A percentile compares a stretch with the other conserved stretches of the same genome.
Evolutionary conservation across 805 yeast species (phyloP).

Genomic region (Starmera dryadoides): DNA sequence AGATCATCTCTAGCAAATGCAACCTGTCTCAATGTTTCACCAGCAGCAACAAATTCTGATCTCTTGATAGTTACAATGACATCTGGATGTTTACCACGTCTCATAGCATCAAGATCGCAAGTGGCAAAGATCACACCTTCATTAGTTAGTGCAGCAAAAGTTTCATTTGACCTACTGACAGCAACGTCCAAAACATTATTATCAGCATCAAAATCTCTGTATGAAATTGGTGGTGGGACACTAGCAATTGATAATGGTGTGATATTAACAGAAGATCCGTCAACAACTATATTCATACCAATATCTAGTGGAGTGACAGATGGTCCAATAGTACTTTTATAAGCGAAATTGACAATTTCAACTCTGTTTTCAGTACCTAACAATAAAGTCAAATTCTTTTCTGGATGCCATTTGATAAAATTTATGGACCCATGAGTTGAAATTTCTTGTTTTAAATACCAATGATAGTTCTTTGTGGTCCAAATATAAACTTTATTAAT

Average conservation of each 20-base stretch:
- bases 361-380: constrained; percentile 47
- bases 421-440: constrained; percentile 20
- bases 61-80: constrained; percentile 13
- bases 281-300: constrained; percentile 78
- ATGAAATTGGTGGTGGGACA: constrained; percentile 92
- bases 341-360: constrained; percentile 62
- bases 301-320: constrained; percentile 57
- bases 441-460: constrained; percentile 88
- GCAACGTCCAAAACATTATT: constrained; percentile 59
- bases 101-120: constrained; percentile 36
- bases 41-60: constrained; percentile 27
- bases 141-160: constrained; percentile 51
- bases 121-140: constrained; percentile 38
- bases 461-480: constrained; percentile 89
- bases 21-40: constrained; percentile 55
- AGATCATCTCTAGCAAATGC: constrained; percentile 44
- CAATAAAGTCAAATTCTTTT: constrained; percentile 71
- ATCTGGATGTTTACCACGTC: constrained; percentile 40
- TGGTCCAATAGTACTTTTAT: constrained; percentile 61
- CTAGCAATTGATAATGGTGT: constrained; percentile 83
- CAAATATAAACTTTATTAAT: constrained; percentile 68
- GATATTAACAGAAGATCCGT: constrained; percentile 60
- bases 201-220: constrained; percentile 52
- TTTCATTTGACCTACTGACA: constrained; percentile 49
- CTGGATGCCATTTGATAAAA: constrained; percentile 79